Evolutionary conservation across 163 green algal species (phyloP).

Genomic region (Coccomyxa subellipsoidea): DNA sequence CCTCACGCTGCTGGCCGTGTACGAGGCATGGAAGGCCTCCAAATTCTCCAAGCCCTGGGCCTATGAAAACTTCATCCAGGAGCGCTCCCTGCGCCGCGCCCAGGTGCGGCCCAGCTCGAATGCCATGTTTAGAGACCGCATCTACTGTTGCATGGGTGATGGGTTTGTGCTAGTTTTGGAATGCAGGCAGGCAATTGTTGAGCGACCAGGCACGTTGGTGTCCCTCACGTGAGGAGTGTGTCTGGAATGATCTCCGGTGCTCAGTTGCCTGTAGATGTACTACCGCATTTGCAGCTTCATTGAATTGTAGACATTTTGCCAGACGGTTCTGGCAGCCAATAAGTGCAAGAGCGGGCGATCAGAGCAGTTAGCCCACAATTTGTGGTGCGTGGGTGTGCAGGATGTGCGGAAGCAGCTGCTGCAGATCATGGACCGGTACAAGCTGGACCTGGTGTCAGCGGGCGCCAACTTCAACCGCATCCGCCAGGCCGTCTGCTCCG

Average conservation of each 20-base stretch:
- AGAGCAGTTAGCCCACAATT: neutral
- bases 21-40: constrained; percentile 94
- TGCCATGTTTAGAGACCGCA: neutral
- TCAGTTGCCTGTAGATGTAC: no score
- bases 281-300: no score
- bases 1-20: constrained; percentile 95
- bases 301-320: no score
- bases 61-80: constrained; percentile 97
- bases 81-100: constrained; percentile 78
- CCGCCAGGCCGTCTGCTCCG: constrained; percentile 86
- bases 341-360: no score
- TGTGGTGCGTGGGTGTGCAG: constrained; percentile 51
- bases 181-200: no score
- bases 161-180: no score
- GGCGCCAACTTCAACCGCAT: constrained; percentile 77
- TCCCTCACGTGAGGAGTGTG: no score
- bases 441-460: constrained; percentile 82
- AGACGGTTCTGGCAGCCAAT: no score
- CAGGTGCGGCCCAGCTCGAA: constrained; percentile 16
- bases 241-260: no score
- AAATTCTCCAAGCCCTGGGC: constrained; percentile 97
- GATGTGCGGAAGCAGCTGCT: constrained; percentile 99
- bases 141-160: no score
- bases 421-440: constrained; percentile 98
- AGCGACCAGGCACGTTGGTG: no score